These are phyloP conservation scores for Quercus aquifolioides DNA, from an alignment of 306 rosid species.

Conservation along the genomic window DNA sequence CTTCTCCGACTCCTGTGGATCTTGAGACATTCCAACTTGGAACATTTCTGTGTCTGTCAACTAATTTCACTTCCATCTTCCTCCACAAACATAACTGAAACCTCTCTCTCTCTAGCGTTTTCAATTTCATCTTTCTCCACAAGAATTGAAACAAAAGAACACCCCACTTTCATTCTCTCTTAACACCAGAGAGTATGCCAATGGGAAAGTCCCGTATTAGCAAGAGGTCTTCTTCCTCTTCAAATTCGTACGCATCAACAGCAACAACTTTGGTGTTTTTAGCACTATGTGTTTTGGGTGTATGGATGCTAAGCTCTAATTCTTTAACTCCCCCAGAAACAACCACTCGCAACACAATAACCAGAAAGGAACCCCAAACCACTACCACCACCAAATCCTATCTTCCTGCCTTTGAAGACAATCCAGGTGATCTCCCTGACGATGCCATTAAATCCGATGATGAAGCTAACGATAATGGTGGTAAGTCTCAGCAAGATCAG, in stretches of 20 bases:
- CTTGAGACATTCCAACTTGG: slow-evolving; percentile 44
- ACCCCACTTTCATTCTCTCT: neutral
- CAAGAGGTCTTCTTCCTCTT: slow-evolving; percentile 49
- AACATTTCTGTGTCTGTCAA: slow-evolving; percentile 25
- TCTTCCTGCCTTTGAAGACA: slow-evolving; percentile 46
- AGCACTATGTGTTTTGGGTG: slow-evolving; percentile 58
- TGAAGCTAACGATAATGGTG: neutral
- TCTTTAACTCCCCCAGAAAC: slow-evolving; percentile 27
- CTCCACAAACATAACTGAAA: slow-evolving; percentile 26
- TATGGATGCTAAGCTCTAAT: slow-evolving; percentile 66
- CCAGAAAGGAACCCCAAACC: neutral
- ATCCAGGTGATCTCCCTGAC: slow-evolving; percentile 71
- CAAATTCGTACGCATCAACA: slow-evolving; percentile 60
- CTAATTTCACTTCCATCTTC: slow-evolving; percentile 4
- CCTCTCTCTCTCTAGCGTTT: neutral
- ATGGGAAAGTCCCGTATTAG: slow-evolving; percentile 51
- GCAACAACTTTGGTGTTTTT: slow-evolving; percentile 48
- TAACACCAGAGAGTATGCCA: slow-evolving; percentile 36
- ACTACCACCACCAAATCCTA: slow-evolving; percentile 1
- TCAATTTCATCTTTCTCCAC: slow-evolving; percentile 28
- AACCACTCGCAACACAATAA: slow-evolving; percentile 29
- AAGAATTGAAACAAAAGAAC: neutral
- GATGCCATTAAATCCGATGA: slow-evolving; percentile 69
- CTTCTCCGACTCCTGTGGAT: slow-evolving; percentile 76
- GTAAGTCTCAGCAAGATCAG: slow-evolving; percentile 24